Base-by-base conservation (phyloP, 2,329 filamentous ascomycete species). In the Sarocladium oryzae region DNA sequence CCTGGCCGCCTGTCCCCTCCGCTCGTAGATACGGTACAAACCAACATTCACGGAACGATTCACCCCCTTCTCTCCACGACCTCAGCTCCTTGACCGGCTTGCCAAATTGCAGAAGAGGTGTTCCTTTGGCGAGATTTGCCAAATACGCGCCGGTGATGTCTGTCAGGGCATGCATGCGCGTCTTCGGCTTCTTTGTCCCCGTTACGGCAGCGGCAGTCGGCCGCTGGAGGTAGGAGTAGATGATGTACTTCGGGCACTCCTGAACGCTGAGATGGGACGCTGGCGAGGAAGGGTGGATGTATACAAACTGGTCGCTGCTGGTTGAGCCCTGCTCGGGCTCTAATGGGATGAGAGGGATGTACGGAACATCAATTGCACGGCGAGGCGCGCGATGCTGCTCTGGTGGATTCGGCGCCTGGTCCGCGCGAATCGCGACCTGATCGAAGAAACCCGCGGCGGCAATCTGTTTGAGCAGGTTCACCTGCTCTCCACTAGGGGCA, bases 371-470 rank as follows among this genome's bases (percentile, higher is more conserved):
- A 56, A 93, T 95, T 2, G 91, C 88, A n/a, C 90, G 82, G 49
- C 82, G 83, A 0, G 91, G 88, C 55, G 87, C 89, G 16, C 85
- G 77, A 41, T 75, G 69, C 50, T 78, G 69, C 55, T 85, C 82
- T 1, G 85, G 84, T 1, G 88, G 87, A 11, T 77, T 78, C 1
- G 89, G 88, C 0, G 89, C 78, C n/a, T 89, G 74, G 66, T 99
- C 92, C 3, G 88, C 89, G 54, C 93, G 88, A 58, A 97, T 90
- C 41, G 93, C 93, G 36, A 99, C 80, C 58, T 96, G 88, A 67
- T 99, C 93, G 61, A 97, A 83, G 70, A 96, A 97, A 1, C 92
- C 93, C 0, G 89, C 86, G 0, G 92, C 89, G 20, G 89, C 84
- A 70, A 97, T 95, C 63, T 96, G 89, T 66, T 95, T 95, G 24